phyloP scores from a whole-genome alignment of 371 early-diverging fungal genomes.

The Zychaea mexicana region DNA sequence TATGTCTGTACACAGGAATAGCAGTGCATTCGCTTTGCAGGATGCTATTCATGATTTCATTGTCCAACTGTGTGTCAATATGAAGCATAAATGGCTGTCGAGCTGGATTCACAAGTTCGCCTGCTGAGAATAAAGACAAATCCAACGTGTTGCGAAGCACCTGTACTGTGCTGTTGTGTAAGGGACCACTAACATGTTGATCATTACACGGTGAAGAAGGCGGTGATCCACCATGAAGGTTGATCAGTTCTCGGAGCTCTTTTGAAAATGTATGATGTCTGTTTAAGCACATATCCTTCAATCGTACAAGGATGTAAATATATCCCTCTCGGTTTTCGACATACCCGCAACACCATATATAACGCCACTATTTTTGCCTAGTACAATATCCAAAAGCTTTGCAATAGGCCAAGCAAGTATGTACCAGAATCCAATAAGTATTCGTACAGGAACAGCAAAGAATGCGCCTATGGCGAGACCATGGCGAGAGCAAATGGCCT shows the following conservation, averaged over 20 bases:
- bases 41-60: constrained; percentile 48
- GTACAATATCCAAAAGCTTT: constrained; percentile 69
- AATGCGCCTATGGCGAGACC: constrained; percentile 81
- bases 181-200: constrained; percentile 47
- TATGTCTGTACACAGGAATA: constrained; percentile 45
- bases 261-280: background rate
- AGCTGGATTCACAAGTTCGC: background rate
- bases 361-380: constrained; percentile 73
- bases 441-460: constrained; percentile 74
- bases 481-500: constrained; percentile 80
- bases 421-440: constrained; percentile 64
- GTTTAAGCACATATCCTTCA: background rate
- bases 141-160: constrained; percentile 66
- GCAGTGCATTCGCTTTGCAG: constrained; percentile 65
- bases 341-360: constrained; percentile 66
- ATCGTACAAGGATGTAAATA: background rate
- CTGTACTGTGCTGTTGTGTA: constrained; percentile 46
- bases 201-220: background rate
- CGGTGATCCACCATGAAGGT: constrained; percentile 60
- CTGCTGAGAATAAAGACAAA: constrained; percentile 50
- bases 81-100: constrained; percentile 55
- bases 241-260: constrained; percentile 77
- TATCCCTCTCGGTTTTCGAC: background rate
- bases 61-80: constrained; percentile 47
- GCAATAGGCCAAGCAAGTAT: constrained; percentile 83